phyloP scores from a whole-genome alignment of 1,284 basidiomycete species.

The Boletus mariae region DNA sequence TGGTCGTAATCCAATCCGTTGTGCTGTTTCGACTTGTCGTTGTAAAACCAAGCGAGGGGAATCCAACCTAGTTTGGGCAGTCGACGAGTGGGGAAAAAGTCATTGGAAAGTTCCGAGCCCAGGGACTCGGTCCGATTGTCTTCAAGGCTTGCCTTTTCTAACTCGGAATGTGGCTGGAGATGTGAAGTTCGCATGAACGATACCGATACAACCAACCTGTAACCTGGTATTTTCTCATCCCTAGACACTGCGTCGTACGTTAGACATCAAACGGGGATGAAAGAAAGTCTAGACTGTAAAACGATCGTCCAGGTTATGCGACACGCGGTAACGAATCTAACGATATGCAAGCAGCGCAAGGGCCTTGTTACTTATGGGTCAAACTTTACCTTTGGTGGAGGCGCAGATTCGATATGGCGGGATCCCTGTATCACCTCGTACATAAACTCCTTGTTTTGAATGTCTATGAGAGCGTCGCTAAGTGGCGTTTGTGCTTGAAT shows the following conservation, averaged over 20 bases:
- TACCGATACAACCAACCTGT: background rate
- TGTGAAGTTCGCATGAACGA: conserved; percentile 7
- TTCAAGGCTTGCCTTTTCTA: background rate
- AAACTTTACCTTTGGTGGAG: background rate
- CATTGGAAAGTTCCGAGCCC: background rate
- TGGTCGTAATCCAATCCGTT: conserved; percentile 4
- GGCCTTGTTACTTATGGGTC: background rate
- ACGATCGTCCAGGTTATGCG: background rate
- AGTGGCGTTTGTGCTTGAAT: background rate
- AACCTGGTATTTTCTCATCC: conserved; percentile 1
- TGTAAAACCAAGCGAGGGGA: conserved; percentile 5
- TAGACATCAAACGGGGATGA: background rate
- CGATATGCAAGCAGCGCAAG: background rate
- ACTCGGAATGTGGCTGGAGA: background rate
- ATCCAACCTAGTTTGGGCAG: conserved; percentile 4
- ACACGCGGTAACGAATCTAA: background rate
- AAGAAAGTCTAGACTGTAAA: background rate
- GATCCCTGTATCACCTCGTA: background rate
- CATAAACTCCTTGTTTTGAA: background rate
- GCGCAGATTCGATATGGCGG: background rate
- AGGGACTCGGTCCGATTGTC: background rate
- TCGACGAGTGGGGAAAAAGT: background rate
- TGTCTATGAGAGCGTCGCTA: background rate
- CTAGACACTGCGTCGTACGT: background rate
- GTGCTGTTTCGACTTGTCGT: background rate